These are phyloP conservation scores for Populus nigra DNA, from an alignment of 345 rosid genomes.

Conservation along the genomic window DNA sequence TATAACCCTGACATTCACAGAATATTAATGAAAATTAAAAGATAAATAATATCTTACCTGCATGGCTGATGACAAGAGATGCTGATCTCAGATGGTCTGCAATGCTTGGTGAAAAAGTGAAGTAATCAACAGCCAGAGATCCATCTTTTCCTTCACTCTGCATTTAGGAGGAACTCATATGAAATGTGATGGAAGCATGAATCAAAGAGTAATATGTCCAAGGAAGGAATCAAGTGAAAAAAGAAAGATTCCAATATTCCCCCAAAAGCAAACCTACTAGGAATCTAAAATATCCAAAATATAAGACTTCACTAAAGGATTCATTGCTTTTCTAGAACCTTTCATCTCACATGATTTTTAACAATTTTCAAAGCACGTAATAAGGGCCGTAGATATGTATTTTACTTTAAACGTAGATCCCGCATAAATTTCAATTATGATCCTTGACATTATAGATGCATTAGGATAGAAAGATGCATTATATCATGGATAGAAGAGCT, in stretches of 20 bases:
- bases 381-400: not conserved
- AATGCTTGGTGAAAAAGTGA: conserved; percentile 85
- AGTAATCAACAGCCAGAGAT: conserved; percentile 70
- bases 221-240: not conserved
- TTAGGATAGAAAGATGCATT: not conserved
- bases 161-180: not conserved
- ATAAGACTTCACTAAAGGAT: not conserved
- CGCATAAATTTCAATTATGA: not conserved
- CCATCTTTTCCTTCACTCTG: conserved; percentile 53
- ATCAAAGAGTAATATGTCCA: not conserved
- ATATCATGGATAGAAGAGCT: not conserved
- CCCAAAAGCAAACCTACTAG: not conserved
- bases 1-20: not conserved
- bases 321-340: not conserved
- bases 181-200: not conserved
- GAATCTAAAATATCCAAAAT: not conserved
- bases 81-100: conserved; percentile 76
- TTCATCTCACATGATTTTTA: not conserved
- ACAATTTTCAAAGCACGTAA: no score
- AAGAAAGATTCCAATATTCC: not conserved
- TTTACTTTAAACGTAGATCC: not conserved
- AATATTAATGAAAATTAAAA: not conserved
- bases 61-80: conserved; percentile 91
- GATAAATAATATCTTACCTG: conserved; percentile 40
- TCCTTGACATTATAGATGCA: not conserved